Percentiles rank a stretch among this genome's conserved stretches.
These are phyloP conservation scores for Pisolithus sp. DNA, from an alignment of 768 basidiomycete species.

Conservation along the genomic window DNA sequence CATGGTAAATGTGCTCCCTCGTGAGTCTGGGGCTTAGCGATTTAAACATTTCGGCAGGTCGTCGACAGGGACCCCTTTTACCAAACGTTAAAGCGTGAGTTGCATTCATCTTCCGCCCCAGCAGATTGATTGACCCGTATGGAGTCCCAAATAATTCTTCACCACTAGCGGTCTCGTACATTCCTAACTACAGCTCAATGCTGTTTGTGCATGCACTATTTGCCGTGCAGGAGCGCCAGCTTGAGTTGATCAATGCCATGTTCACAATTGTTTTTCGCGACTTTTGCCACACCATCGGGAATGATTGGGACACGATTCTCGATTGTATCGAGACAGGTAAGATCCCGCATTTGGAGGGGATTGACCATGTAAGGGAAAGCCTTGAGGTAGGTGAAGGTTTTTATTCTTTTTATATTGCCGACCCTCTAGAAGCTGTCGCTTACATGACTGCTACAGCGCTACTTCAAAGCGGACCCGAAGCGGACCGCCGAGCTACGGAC, in stretches of 20 bases:
- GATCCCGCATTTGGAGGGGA: constrained; percentile 10
- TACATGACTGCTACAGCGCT: constrained; percentile 5
- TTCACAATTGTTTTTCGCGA: constrained; percentile 18
- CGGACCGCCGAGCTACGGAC: constrained; percentile 13
- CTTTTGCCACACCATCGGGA: constrained; percentile 14
- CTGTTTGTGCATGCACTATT: constrained; percentile 19
- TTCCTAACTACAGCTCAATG: constrained; percentile 16
- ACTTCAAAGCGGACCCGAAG: constrained; percentile 11
- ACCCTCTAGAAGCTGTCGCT: neutral
- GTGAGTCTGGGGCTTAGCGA: neutral
- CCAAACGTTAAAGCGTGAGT: constrained; percentile 5
- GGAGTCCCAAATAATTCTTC: constrained; percentile 12
- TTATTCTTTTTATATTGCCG: neutral
- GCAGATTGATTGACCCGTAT: neutral
- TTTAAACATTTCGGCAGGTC: constrained; percentile 6
- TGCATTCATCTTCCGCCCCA: no score
- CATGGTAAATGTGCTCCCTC: constrained; percentile 5
- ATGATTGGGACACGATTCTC: constrained; percentile 17
- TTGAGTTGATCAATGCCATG: constrained; percentile 17
- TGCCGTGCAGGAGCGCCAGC: constrained; percentile 14
- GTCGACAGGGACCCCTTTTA: constrained; percentile 10
- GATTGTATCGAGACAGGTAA: constrained; percentile 12
- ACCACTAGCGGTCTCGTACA: constrained; percentile 13
- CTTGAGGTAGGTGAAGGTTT: constrained; percentile 2
- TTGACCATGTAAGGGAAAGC: constrained; percentile 10